Percentiles rank a stretch among this genome's conserved stretches.
These are phyloP conservation scores for Mycena sp. DNA, from an alignment of 1,284 basidiomycete species.

Conservation along the genomic window DNA sequence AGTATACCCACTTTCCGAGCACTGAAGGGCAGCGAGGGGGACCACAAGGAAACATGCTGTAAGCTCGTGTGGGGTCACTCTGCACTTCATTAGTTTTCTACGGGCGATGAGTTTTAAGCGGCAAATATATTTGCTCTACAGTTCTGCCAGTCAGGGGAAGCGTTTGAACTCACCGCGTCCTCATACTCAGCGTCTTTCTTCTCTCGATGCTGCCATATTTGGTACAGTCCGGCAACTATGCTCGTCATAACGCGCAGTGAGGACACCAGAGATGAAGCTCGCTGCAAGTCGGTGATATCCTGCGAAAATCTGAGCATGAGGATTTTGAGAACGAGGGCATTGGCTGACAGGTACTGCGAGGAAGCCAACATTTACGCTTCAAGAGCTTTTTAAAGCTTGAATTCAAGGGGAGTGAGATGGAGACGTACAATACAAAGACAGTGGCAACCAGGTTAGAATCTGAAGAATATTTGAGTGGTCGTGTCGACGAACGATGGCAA, in stretches of 20 bases:
- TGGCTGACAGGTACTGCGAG: slow-evolving; percentile 28
- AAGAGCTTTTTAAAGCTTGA: not conserved
- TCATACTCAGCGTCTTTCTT: slow-evolving; percentile 30
- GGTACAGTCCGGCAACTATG: slow-evolving; percentile 37
- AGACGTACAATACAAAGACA: slow-evolving; percentile 22
- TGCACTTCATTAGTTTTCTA: not conserved
- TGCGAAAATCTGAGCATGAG: not conserved
- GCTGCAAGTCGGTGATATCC: slow-evolving; percentile 29
- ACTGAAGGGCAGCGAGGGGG: slow-evolving; percentile 37
- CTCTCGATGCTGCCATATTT: slow-evolving; percentile 38
- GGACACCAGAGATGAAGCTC: slow-evolving; percentile 33
- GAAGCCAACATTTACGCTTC: slow-evolving; percentile 26
- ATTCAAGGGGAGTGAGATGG: not conserved
- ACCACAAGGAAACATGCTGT: slow-evolving; percentile 34
- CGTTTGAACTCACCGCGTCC: slow-evolving; percentile 30
- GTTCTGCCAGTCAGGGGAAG: not conserved
- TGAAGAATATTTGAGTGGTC: not conserved
- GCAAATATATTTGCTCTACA: not conserved
- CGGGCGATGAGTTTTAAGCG: not conserved
- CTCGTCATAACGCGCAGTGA: slow-evolving; percentile 35
- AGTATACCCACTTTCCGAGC: slow-evolving; percentile 36
- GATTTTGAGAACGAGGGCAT: not conserved
- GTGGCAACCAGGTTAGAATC: slow-evolving; percentile 22
- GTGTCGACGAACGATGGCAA: not conserved
- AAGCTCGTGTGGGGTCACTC: not conserved